Base-by-base conservation (phyloP, 2,329 filamentous ascomycete genomes). In the Diaporthe destruens region DNA sequence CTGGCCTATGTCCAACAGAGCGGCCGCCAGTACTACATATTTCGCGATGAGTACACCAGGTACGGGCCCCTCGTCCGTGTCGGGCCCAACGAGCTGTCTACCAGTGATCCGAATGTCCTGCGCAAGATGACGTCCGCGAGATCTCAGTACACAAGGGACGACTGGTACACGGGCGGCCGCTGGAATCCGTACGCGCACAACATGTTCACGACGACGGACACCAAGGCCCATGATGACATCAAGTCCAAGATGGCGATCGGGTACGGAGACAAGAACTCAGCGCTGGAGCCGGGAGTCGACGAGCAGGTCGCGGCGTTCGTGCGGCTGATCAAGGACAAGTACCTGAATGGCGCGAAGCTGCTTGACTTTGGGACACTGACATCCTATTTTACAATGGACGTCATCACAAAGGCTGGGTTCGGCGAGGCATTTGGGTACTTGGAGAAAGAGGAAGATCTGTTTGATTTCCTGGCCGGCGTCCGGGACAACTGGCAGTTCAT, bases 381-480 rank as follows among this genome's bases (percentile, higher is more conserved):
- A 1, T 83, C 86, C 56, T 87, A 82, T 79, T 84, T 88, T 71
- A 86, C 86, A 0, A 78, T 87, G 6, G 87, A 89, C 74, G 83
- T 87, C 29, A 86, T 89, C 74, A 85, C 83, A 49, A 81, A 82
- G 53, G 75, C 88, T 20, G 85, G 84, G 2, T 84, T 87, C 49
- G 86, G 86, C 32, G 74, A 82, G 68, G 77, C 81, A 2, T 85
- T 87, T 74, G 85, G 85, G 39, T 85, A 84, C 74, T 76, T 87
- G 0, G 79, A 79, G 32, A 76, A 77, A 4, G 82, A 87, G 75
- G 77, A 80, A 25, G 85, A 87, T 75, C 80, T 84, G 0, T 83
- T 85, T 73, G 80, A 79, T n/a, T 87, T 86, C 75, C 80, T 87
- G 49, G 75, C 79, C 51, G 82, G 82, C 25, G 79, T 84, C 6